A percentile compares a stretch with the other conserved stretches of the same genome.
phyloP scores from a whole-genome alignment of 805 yeast genomes.

The Ogataea populi-albae region DNA sequence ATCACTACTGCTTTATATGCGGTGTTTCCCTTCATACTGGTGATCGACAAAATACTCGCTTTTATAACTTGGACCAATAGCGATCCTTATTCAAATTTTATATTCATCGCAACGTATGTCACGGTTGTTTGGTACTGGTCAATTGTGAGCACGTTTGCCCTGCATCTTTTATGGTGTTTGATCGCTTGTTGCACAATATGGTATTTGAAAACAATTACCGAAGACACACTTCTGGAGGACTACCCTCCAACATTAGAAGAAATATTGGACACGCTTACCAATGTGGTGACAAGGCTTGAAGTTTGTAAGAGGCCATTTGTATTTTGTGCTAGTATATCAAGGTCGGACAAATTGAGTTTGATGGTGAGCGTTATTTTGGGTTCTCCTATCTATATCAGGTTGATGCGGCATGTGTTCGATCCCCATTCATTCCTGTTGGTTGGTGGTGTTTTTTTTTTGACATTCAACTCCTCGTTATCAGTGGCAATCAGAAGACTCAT shows the following conservation, averaged over 20 bases:
- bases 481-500: slow-evolving; percentile 42
- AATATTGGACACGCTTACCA: slow-evolving; percentile 45
- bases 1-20: slow-evolving; percentile 46
- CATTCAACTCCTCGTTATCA: slow-evolving; percentile 49
- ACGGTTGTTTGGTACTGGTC: slow-evolving; percentile 44
- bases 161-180: slow-evolving; percentile 41
- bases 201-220: slow-evolving; percentile 40
- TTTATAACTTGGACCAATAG: slow-evolving; percentile 55
- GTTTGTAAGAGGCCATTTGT: slow-evolving; percentile 39
- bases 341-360: slow-evolving; percentile 31
- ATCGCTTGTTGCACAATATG: slow-evolving; percentile 41
- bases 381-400: slow-evolving; percentile 44
- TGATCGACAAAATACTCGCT: slow-evolving; percentile 43
- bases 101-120: slow-evolving; percentile 38
- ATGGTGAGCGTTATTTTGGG: slow-evolving; percentile 32
- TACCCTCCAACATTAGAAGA: slow-evolving; percentile 51
- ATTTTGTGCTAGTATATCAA: slow-evolving; percentile 8
- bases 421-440: slow-evolving; percentile 34
- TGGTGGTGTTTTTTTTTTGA: slow-evolving; percentile 37
- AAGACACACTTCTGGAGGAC: slow-evolving; percentile 32
- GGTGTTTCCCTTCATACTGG: slow-evolving; percentile 45
- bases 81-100: slow-evolving; percentile 45
- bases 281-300: slow-evolving; percentile 42
- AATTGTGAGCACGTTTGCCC: slow-evolving; percentile 30
- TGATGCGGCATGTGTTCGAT: slow-evolving; percentile 34